Base-by-base conservation (phyloP, 805 yeast species). In the Metschnikowia kofuensis region DNA sequence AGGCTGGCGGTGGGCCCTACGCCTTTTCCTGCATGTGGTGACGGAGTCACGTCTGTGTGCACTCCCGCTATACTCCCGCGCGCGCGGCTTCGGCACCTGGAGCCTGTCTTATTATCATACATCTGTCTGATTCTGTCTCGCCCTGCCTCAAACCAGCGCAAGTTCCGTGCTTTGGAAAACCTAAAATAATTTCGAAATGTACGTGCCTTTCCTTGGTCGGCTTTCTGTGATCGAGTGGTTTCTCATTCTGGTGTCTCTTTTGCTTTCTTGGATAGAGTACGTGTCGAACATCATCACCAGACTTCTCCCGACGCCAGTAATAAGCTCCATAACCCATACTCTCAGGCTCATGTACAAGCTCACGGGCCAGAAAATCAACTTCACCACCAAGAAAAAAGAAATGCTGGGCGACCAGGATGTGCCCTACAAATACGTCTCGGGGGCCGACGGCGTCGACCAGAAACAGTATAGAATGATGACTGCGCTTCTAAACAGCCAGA, bases 261-360 rank as follows among this genome's bases (percentile, higher is more conserved):
- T 74, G 7, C 61, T 78, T 27, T 76, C 81, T 1, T 79, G 82
- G 72, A 39, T 73, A 2, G 87, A 82, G 55, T 75, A 72, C 42
- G 54, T 76, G 10, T 57, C 76, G 13, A 67, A 82, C 2, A 45
- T 72, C 38, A 67, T 80, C 43, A 73, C 84, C 2, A 60, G 63
- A 40, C 44, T 75, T 4, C 66, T 82, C 2, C 87, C 87, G 2
- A 56, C 56, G 3, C 57, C 68, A 1, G 59, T 79, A 13, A 70
- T 80, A 16, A 54, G 61, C 2, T 46, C 65, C 9, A 69, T 66
- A 49, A 72, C 79, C 1, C 57, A 45, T 50, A 62, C 65, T 8
- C 57, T 66, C 14, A 51, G 57, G 41, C 42, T 60, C 29, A 41
- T 69, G 9, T 72, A 68, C 52, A 51, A 53, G 32, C 56, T 62